Conservation (phyloP, 495 filamentous ascomycete species). For the Xylaria venustula region DNA sequence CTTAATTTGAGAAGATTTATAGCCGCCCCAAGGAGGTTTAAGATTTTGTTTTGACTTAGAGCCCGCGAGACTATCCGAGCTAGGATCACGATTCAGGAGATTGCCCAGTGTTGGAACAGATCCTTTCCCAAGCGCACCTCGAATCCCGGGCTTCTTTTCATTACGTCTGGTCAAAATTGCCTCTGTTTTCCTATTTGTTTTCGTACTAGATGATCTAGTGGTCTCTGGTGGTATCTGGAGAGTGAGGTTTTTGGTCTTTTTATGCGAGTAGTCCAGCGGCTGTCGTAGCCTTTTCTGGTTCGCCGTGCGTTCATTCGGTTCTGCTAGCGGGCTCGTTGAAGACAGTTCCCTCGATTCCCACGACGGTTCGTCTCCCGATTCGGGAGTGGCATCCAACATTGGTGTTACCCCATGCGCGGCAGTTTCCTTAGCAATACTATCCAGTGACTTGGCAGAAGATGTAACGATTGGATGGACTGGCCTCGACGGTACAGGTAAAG, state of each 20-base stretch:
- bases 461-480: constrained; percentile 16
- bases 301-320: constrained; percentile 30
- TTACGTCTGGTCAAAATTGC: constrained; percentile 7
- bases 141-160: constrained; percentile 35
- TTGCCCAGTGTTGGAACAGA: constrained; percentile 15
- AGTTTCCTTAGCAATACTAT: not conserved
- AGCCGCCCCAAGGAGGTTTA: constrained; percentile 22
- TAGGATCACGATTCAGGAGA: constrained; percentile 30
- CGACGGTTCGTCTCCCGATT: constrained; percentile 13
- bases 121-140: constrained; percentile 29
- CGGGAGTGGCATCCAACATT: not conserved
- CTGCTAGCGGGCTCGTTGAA: not conserved
- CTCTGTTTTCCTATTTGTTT: constrained; percentile 25
- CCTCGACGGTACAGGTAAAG: constrained; percentile 29
- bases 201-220: constrained; percentile 16
- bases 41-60: constrained; percentile 18
- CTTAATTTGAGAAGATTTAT: constrained; percentile 16
- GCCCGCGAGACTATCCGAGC: constrained; percentile 23
- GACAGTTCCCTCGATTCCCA: constrained; percentile 12
- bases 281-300: constrained; percentile 46
- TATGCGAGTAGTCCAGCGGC: constrained; percentile 24
- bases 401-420: not conserved
- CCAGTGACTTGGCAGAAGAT: constrained; percentile 16
- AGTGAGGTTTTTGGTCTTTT: constrained; percentile 16
- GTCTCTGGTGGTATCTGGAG: constrained; percentile 16